A percentile compares a stretch with the other conserved stretches of the same genome.
Conservation (phyloP, 495 filamentous ascomycete genomes). For the Paragyromitra xinjiangensis region DNA sequence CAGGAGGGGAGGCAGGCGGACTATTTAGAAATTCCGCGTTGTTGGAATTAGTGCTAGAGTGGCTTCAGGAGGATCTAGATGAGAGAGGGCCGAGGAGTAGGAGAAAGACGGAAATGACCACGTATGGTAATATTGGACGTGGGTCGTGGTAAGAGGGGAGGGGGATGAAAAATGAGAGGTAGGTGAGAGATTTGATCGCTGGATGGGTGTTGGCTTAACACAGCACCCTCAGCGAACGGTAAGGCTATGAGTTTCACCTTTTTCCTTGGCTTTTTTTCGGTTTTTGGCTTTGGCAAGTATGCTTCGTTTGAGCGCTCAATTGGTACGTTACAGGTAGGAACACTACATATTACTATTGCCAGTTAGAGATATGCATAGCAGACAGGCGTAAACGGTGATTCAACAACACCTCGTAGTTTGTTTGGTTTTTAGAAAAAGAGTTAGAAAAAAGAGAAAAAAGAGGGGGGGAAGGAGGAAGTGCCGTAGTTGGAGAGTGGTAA, state of each 20-base stretch:
- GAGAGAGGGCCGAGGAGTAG: slow-evolving; percentile 75
- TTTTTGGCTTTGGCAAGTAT: not conserved
- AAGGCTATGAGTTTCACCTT: slow-evolving; percentile 13
- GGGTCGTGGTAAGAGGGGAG: slow-evolving; percentile 29
- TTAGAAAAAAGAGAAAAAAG: not conserved
- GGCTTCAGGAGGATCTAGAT: slow-evolving; percentile 83
- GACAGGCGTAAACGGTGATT: slow-evolving; percentile 43
- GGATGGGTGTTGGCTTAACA: slow-evolving; percentile 17
- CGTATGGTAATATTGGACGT: slow-evolving; percentile 40
- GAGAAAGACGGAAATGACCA: slow-evolving; percentile 46
- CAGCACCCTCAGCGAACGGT: slow-evolving; percentile 8
- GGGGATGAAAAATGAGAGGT: not conserved
- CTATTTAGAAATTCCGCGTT: slow-evolving; percentile 49
- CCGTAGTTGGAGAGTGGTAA: too few relatives aligned
- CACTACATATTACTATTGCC: slow-evolving; percentile 5
- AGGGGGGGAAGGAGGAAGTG: not conserved
- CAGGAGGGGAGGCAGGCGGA: slow-evolving; percentile 70
- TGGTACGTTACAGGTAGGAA: slow-evolving; percentile 25
- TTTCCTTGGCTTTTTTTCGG: not conserved
- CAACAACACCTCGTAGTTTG: slow-evolving; percentile 39
- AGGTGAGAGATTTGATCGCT: slow-evolving; percentile 1
- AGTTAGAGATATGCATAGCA: slow-evolving; percentile 14
- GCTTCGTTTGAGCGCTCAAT: not conserved
- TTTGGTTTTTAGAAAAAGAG: not conserved
- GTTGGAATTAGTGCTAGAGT: slow-evolving; percentile 78